phyloP scores from a whole-genome alignment of 495 filamentous ascomycete genomes.

The Xylaria grammica region DNA sequence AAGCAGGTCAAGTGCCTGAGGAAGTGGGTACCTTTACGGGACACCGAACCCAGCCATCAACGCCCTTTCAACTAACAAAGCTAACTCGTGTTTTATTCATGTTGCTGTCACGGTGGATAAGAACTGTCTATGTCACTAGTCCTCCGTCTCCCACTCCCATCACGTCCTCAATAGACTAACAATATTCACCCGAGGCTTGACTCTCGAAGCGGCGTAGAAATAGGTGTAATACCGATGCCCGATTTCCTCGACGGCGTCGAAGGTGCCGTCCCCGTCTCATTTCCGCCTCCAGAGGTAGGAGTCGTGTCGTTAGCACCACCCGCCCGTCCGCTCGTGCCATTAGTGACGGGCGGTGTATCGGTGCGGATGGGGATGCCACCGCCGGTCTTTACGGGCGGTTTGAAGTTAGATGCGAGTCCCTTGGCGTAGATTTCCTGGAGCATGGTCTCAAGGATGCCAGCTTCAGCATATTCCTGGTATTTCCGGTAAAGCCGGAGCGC shows the following conservation, averaged over 20 bases:
- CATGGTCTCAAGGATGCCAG: conserved; percentile 77
- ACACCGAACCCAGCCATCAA: too few relatives aligned
- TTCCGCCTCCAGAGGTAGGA: neutral
- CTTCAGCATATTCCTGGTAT: conserved; percentile 85
- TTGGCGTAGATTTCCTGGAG: conserved; percentile 81
- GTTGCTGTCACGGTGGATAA: too few relatives aligned
- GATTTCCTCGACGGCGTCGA: conserved; percentile 22
- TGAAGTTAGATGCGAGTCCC: conserved; percentile 73
- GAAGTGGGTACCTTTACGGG: too few relatives aligned
- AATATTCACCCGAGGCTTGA: neutral
- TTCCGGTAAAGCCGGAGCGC: conserved; percentile 89
- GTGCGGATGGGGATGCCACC: conserved; percentile 19
- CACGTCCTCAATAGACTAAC: too few relatives aligned
- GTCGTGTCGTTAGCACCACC: neutral
- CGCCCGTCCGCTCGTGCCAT: neutral
- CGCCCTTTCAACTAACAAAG: too few relatives aligned
- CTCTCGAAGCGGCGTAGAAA: conserved; percentile 21
- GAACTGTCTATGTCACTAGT: too few relatives aligned
- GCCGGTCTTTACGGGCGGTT: conserved; percentile 60
- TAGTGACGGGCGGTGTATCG: conserved; percentile 14
- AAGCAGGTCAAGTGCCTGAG: too few relatives aligned
- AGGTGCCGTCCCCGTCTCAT: conserved; percentile 14
- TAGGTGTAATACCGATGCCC: conserved; percentile 17
- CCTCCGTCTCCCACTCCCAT: too few relatives aligned
- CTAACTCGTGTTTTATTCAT: too few relatives aligned